phyloP scores from a whole-genome alignment of 805 yeast genomes.

The Myxozyma mucilagina region DNA sequence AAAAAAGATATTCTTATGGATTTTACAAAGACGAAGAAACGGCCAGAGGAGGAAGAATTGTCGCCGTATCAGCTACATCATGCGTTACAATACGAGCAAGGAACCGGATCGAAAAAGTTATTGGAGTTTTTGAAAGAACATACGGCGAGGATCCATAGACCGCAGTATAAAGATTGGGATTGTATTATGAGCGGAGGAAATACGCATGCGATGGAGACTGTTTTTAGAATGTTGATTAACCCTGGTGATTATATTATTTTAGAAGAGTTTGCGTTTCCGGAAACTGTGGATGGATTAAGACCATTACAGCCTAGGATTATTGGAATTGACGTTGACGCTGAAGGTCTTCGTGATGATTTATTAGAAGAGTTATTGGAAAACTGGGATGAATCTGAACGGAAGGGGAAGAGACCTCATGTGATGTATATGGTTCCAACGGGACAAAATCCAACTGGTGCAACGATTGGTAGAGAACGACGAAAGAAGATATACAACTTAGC shows the following conservation, averaged over 20 bases:
- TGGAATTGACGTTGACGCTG: conserved; percentile 75
- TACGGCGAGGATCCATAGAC: conserved; percentile 37
- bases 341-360: conserved; percentile 74
- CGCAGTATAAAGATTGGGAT: conserved; percentile 71
- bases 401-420: conserved; percentile 70
- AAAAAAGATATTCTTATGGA: conserved; percentile 22
- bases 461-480: conserved; percentile 76
- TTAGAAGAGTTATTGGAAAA: conserved; percentile 59
- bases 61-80: conserved; percentile 64
- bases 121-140: conserved; percentile 71
- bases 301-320: conserved; percentile 68
- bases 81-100: conserved; percentile 87
- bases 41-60: conserved; percentile 42
- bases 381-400: conserved; percentile 58
- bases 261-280: conserved; percentile 80
- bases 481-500: conserved; percentile 71
- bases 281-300: conserved; percentile 78
- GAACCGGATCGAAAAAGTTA: conserved; percentile 77
- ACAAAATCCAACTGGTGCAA: conserved; percentile 96
- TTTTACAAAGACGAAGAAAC: conserved; percentile 26
- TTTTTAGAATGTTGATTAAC: conserved; percentile 74
- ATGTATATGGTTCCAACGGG: conserved; percentile 93
- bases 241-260: conserved; percentile 81
- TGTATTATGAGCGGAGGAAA: conserved; percentile 73
- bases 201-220: conserved; percentile 84